Conservation (phyloP, 352 stramenopile genomes). For the Globisporangium camurandrum region DNA sequence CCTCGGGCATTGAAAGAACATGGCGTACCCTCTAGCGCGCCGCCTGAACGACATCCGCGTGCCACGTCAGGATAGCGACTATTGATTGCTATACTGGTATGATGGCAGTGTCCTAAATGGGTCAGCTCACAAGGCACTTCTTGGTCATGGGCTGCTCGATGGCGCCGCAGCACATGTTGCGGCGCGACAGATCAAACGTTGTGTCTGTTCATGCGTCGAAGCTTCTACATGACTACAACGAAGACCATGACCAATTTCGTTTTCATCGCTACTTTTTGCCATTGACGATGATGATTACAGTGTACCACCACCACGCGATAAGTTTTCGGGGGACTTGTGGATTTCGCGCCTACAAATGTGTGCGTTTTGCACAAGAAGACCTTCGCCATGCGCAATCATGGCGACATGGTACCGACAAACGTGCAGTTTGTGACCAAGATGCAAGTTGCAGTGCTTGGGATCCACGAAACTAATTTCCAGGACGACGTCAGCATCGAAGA, state of each 20-base stretch:
- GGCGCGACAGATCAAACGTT: not conserved
- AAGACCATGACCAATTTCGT: not conserved
- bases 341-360: not conserved
- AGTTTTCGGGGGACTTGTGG: not conserved
- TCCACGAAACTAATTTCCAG: not conserved
- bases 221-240: not conserved
- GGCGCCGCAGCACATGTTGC: not conserved
- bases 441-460: not conserved
- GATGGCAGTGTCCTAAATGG: not conserved
- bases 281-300: not conserved
- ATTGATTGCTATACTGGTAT: not conserved
- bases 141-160: not conserved
- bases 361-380: not conserved
- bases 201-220: not conserved
- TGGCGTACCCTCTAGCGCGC: conserved; percentile 11
- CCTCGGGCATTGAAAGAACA: conserved; percentile 8
- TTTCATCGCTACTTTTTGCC: not conserved
- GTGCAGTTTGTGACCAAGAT: not conserved
- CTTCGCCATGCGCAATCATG: not conserved
- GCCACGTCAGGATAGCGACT: not conserved
- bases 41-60: conserved; percentile 7
- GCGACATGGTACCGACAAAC: not conserved
- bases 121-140: not conserved
- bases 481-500: not conserved
- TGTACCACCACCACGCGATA: not conserved